Evolutionary conservation across 1,139 yeast species (phyloP), one percentile per base, ranked within the genome.

Genomic region (Candida glucosophila): DNA sequence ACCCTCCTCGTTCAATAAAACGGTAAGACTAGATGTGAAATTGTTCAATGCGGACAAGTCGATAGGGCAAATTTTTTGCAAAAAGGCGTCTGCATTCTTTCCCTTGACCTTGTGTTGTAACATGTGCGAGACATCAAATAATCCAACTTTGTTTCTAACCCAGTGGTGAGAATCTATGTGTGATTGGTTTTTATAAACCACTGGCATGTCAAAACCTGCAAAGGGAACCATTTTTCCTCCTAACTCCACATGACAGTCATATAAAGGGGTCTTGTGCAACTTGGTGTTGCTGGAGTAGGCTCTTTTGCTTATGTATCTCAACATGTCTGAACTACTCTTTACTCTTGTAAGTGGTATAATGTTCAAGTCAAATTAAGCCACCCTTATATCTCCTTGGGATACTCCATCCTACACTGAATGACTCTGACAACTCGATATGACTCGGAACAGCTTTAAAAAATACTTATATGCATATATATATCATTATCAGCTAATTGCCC

Each of bases 101-200:
- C 98, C 98, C 3, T 53, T 49, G 34, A 90, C 52, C 22, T 64
- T 67, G 53, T 90, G 96, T 57, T 90, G 97, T 31, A 88, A 69
- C 98, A 90, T 90, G 56, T 90, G 98, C 31, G 95, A 82, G 24
- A 90, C 98, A 51, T 90, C 98, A 44, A 90, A 90, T 31, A 90
- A 59, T 5, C 98, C 98, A 25, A 88, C 90, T 36, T 81, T 73
- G 17, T 63, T 48, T 50, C 98, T 73, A 1, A 90, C 93, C 96
- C 97, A 90, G 35, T 79, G 71, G 58, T 90, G 98, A 2, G 96
- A 86, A 34, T 86, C 94, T 25, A 85, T 76, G 52, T 88, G 97
- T 4, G 85, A 57, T 53, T 83, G 95, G 12, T 67, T 76, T 39
- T 73, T 69, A 60, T 88, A 90, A 24, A 85, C 57, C 8, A 90